phyloP scores from a whole-genome alignment of 192 early-diverging fungal genomes.

The Backusella mclennaniae region DNA sequence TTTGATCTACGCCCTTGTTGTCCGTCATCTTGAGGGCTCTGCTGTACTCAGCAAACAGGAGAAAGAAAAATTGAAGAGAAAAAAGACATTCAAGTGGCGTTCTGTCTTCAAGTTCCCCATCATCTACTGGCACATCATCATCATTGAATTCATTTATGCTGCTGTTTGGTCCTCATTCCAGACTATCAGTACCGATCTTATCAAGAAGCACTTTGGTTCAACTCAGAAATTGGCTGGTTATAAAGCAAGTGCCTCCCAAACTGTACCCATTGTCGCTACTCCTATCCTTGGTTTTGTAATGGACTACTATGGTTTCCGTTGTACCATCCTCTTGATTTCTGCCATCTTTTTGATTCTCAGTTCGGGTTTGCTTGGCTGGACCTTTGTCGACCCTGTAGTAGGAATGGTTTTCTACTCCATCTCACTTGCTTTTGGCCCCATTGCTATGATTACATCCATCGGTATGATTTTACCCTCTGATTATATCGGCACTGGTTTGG shows the following conservation, averaged over 20 bases:
- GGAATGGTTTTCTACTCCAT: slow-evolving; percentile 56
- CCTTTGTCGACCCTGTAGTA: slow-evolving; percentile 48
- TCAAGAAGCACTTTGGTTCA: slow-evolving; percentile 42
- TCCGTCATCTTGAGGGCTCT: slow-evolving; percentile 43
- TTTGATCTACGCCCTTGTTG: slow-evolving; percentile 59
- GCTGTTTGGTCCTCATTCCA: slow-evolving; percentile 40
- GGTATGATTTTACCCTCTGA: slow-evolving; percentile 52
- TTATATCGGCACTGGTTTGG: slow-evolving; percentile 58
- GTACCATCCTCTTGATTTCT: slow-evolving; percentile 37
- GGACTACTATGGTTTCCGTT: slow-evolving; percentile 51
- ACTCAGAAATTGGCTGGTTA: slow-evolving; percentile 29
- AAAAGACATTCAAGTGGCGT: slow-evolving; percentile 55
- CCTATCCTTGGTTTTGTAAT: slow-evolving; percentile 52
- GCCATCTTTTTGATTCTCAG: slow-evolving; percentile 31
- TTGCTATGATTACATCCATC: slow-evolving; percentile 58
- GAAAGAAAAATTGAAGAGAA: slow-evolving; percentile 35
- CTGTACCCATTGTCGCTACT: slow-evolving; percentile 57
- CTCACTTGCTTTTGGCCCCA: slow-evolving; percentile 59
- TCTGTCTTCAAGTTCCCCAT: slow-evolving; percentile 55
- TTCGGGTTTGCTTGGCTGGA: slow-evolving; percentile 51
- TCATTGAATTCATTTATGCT: slow-evolving; percentile 58
- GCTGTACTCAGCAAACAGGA: slow-evolving; percentile 18
- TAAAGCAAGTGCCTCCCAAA: slow-evolving; percentile 45
- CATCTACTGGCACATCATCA: slow-evolving; percentile 57
- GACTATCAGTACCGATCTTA: slow-evolving; percentile 39